A percentile compares a stretch with the other conserved stretches of the same genome.
These are phyloP conservation scores for Agaricales sp. DNA, from an alignment of 1,284 basidiomycete genomes.

Conservation along the genomic window DNA sequence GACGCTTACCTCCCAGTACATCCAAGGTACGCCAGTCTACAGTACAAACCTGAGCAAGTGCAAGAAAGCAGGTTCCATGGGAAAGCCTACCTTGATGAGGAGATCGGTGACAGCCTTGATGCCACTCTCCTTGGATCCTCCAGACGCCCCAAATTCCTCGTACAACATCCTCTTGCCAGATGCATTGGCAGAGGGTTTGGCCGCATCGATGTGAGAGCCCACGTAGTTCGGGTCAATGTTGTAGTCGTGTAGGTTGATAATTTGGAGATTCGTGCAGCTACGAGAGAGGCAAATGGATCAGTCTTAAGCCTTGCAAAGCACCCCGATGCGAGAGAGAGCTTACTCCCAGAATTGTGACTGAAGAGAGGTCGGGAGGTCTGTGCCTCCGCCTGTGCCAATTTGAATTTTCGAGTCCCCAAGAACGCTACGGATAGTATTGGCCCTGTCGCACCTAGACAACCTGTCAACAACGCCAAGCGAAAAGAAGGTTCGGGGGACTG, in stretches of 20 bases:
- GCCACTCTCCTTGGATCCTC: slow-evolving; percentile 16
- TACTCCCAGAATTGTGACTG: slow-evolving; percentile 10
- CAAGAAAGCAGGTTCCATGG: neutral
- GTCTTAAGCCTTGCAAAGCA: too few species aligned
- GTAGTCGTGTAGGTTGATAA: slow-evolving; percentile 21
- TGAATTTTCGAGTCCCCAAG: slow-evolving; percentile 14
- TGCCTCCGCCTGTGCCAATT: slow-evolving; percentile 20
- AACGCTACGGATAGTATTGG: slow-evolving; percentile 14
- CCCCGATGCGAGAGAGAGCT: neutral
- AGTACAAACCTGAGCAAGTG: neutral
- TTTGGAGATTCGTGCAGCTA: slow-evolving; percentile 18
- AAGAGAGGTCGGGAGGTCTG: slow-evolving; percentile 12
- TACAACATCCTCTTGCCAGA: slow-evolving; percentile 19
- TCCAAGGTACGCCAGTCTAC: slow-evolving; percentile 12
- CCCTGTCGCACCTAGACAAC: slow-evolving; percentile 16
- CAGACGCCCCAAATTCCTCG: slow-evolving; percentile 20
- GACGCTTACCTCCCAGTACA: slow-evolving; percentile 10
- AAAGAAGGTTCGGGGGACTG: slow-evolving; percentile 1
- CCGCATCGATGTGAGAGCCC: slow-evolving; percentile 17
- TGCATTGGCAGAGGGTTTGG: slow-evolving; percentile 14
- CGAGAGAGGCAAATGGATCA: neutral
- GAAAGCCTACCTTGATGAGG: slow-evolving; percentile 14
- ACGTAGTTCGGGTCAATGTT: slow-evolving; percentile 19
- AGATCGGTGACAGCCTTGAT: slow-evolving; percentile 17
- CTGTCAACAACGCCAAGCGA: neutral